Base-by-base conservation (phyloP, 2,329 filamentous ascomycete species). In the Cercospora sp. region DNA sequence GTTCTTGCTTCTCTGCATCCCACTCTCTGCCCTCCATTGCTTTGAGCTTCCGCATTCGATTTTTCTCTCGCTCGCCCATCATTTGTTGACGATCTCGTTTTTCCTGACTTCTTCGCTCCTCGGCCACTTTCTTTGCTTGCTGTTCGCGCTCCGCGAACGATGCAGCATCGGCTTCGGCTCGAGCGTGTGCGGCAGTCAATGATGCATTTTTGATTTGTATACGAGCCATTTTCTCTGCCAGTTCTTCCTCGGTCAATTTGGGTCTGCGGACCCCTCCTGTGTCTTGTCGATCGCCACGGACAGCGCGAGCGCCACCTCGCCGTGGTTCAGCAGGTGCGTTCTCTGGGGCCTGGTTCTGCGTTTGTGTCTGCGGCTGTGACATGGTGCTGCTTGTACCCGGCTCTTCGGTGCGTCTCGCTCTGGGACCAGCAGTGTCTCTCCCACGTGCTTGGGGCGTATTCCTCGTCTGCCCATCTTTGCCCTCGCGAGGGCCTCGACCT, bases 121-220 rank as follows among this genome's bases (percentile, higher is more conserved):
- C 75, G 16, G 79, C 77, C 58, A 87, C 84, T 71, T 84, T 82
- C 23, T 84, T 84, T 0, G 87, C 85, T 9, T 87, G 79, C 36
- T 86, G 85, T 74, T 91, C 89, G n/a, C 88, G 84, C 66, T 88
- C 84, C 51, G 88, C 83, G 75, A 89, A 90, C 0, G 84, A 86
- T 3, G 87, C 88, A 64, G 86, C 84, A 71, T 91, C 89, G n/a
- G 87, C 88, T 79, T 90, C 87, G n/a, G 88, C 88, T 28, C 88
- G 84, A 1, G 85, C 86, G 74, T 91, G 88, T 0, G 87, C 87
- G 8, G 86, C 87, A 8, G 84, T 83, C 13, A 87, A 82, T 60
- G 85, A 83, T 5, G 85, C 85, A 63, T 89, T 90, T 66, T 88
- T 86, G 71, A 89, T 83, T 69, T 84, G 84, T 73, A 89, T 90